Base-by-base conservation (phyloP, 2,329 filamentous ascomycete species). In the Thielaviopsis euricoi region DNA sequence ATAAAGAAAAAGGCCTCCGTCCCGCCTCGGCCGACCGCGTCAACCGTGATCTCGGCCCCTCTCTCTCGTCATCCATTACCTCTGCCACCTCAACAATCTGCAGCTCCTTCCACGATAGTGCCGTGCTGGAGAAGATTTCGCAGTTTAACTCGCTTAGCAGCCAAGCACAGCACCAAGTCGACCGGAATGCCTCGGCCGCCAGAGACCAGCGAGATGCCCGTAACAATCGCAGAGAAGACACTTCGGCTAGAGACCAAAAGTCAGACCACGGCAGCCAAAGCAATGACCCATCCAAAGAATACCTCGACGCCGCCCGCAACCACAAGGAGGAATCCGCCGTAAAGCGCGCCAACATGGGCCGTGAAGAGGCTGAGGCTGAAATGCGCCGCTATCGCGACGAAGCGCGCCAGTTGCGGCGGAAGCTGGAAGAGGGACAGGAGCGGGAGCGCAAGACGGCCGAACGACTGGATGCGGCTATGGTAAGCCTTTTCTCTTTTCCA, bases 291-390 rank as follows among this genome's bases (percentile, higher is more conserved):
- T 4, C 25, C 25, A 26, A 26, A 26, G 4, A 26, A 3, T 7
- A 3, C 25, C 25, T 2, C 10, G 52, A 23, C 12, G 49, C 56
- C 22, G 4, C 29, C 29, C 29, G 29, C 3, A 6, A 33, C 4
- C 29, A 33, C 3, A 33, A 33, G 12, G 29, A 33, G 12, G 82
- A 85, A 63, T 81, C 81, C 33, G 82, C 82, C 29, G 71, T 85
- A 17, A 83, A 82, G 67, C 77, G 82, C 53, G 82, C 82, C 61
- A 80, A 83, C 74, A 66, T 85, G 53, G 83, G 82, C 15, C 76
- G 83, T 50, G 85, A 89, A 66, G 83, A 86, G 70, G 82, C 84
- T 13, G 85, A 88, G 70, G 72, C 71, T n/a, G 83, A 88, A 64
- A 76, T 82, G 71, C 76, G 78, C 61, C 76, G 76, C 49, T 77